Percentiles rank a stretch among this genome's conserved stretches.
These are phyloP conservation scores for Huntiella abstrusa DNA, from an alignment of 2,329 filamentous ascomycete genomes.

Conservation along the genomic window DNA sequence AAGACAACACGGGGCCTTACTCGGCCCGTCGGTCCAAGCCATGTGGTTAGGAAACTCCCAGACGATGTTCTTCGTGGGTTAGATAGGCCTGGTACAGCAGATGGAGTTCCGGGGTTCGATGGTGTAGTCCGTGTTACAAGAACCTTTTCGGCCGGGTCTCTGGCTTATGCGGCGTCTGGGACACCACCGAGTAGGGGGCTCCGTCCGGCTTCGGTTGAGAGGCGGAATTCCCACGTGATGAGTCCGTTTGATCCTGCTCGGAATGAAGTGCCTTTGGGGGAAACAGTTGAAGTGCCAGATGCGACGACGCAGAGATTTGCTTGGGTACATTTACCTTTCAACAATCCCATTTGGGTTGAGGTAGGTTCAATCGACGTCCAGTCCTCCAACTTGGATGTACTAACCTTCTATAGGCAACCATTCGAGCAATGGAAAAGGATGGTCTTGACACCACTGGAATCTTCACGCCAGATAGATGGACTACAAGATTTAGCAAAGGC, in stretches of 20 bases:
- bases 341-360: conserved; percentile 39
- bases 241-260: neutral
- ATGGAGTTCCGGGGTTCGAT: too few species aligned
- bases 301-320: conserved; percentile 2
- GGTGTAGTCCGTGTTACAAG: too few species aligned
- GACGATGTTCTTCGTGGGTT: too few species aligned
- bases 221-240: conserved; percentile 1
- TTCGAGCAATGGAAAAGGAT: conserved; percentile 25
- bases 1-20: too few species aligned
- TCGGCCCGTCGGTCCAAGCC: too few species aligned
- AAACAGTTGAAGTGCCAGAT: conserved; percentile 3
- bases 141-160: too few species aligned
- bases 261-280: neutral
- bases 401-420: conserved; percentile 20
- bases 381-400: neutral
- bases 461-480: conserved; percentile 30
- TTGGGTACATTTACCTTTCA: conserved; percentile 37
- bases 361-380: conserved; percentile 16
- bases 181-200: neutral
- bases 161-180: too few species aligned
- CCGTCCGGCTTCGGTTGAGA: neutral
- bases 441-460: conserved; percentile 21
- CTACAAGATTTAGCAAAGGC: conserved; percentile 27
- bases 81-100: too few species aligned
- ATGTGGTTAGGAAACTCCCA: too few species aligned